These are phyloP conservation scores for Pelargonium australe DNA, from an alignment of 441 rosid species.

Conservation along the genomic window DNA sequence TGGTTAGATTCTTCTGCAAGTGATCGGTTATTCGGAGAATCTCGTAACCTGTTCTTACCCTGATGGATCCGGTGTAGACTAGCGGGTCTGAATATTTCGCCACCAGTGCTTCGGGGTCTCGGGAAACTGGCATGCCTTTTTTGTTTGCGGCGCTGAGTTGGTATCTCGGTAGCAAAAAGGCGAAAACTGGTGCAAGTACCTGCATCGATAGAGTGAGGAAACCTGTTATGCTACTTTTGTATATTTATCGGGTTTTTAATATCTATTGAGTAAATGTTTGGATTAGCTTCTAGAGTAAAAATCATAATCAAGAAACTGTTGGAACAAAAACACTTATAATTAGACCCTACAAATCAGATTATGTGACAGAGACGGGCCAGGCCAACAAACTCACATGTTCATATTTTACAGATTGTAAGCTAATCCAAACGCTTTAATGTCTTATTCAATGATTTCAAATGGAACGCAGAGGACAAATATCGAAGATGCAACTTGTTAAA, in stretches of 20 bases:
- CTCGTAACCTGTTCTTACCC: conserved; percentile 82
- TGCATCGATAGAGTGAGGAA: conserved; percentile 17
- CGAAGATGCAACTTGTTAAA: neutral
- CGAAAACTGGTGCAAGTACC: conserved; percentile 67
- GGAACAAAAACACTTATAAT: too few species aligned
- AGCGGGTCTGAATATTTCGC: conserved; percentile 86
- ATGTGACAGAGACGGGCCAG: too few species aligned
- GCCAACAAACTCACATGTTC: too few species aligned
- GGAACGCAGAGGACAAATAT: neutral
- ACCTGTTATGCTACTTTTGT: too few species aligned
- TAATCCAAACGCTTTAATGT: neutral
- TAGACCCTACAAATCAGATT: too few species aligned
- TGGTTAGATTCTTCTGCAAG: conserved; percentile 54
- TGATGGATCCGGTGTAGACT: conserved; percentile 62
- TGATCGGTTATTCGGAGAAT: conserved; percentile 54
- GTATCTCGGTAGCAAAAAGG: conserved; percentile 57
- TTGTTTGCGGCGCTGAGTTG: conserved; percentile 66
- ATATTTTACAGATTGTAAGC: too few species aligned
- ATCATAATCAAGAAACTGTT: too few species aligned
- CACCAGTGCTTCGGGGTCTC: conserved; percentile 66
- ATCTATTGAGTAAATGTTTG: neutral
- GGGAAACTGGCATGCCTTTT: conserved; percentile 62
- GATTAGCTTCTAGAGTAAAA: too few species aligned
- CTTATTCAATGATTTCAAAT: neutral
- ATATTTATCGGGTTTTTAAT: neutral